phyloP scores from a whole-genome alignment of 805 yeast genomes.

The Saccharomyces paradoxus region DNA sequence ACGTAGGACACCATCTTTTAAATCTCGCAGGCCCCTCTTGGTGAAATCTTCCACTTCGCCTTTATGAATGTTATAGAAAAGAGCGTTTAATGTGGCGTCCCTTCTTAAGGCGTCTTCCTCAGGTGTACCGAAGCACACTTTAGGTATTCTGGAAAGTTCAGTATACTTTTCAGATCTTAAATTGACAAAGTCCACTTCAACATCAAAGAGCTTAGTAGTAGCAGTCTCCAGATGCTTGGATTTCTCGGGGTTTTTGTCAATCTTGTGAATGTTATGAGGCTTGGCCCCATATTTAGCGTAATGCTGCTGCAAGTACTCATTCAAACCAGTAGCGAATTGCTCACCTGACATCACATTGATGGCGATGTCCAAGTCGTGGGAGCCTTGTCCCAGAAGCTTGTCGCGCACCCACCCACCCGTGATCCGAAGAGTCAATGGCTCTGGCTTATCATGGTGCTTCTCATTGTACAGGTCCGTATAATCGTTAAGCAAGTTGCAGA shows the following conservation, averaged over 20 bases:
- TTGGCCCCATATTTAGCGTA: slow-evolving; percentile 24
- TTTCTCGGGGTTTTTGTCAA: slow-evolving; percentile 88
- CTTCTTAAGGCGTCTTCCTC: slow-evolving; percentile 84
- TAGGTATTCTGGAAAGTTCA: slow-evolving; percentile 78
- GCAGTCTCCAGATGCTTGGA: slow-evolving; percentile 96
- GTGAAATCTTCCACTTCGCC: slow-evolving; percentile 79
- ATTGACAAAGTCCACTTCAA: slow-evolving; percentile 92
- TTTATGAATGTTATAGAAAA: slow-evolving; percentile 74
- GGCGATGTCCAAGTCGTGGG: slow-evolving; percentile 89
- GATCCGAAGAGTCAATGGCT: slow-evolving; percentile 42
- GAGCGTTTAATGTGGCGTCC: slow-evolving; percentile 91
- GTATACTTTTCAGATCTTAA: slow-evolving; percentile 82
- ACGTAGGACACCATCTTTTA: slow-evolving; percentile 59
- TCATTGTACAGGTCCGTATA: slow-evolving; percentile 23
- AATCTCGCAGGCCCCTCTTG: slow-evolving; percentile 62
- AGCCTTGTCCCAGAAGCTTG: slow-evolving; percentile 68
- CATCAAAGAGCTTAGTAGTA: slow-evolving; percentile 72
- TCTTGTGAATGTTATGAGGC: slow-evolving; percentile 56
- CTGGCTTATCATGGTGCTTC: slow-evolving; percentile 1
- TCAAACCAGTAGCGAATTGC: slow-evolving; percentile 64
- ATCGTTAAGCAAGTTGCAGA: slow-evolving; percentile 26
- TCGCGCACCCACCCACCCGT: slow-evolving; percentile 99
- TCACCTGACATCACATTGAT: slow-evolving; percentile 80
- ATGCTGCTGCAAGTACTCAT: slow-evolving; percentile 38
- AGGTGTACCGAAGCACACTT: slow-evolving; percentile 78